Conservation (phyloP, 306 rosid species). For the Quercus berberidifolia region DNA sequence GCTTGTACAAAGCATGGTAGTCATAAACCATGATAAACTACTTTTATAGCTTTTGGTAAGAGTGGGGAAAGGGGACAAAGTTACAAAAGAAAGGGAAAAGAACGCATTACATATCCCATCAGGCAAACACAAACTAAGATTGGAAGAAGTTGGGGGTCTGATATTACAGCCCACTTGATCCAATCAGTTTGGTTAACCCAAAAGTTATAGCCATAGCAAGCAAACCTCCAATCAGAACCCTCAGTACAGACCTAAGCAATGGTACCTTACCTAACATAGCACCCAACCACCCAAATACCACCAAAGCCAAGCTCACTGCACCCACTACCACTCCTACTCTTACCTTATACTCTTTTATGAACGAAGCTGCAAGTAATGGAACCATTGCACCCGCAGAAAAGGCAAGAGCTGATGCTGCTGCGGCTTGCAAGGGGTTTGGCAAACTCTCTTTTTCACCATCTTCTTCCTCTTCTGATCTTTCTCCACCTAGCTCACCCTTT, state of each 20-base stretch:
- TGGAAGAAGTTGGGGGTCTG: too few species aligned
- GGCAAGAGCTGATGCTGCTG: slow-evolving; percentile 82
- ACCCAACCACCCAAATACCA: slow-evolving; percentile 73
- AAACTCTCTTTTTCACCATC: slow-evolving; percentile 39
- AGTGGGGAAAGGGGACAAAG: too few species aligned
- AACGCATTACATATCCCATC: too few species aligned
- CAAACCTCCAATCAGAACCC: slow-evolving; percentile 93
- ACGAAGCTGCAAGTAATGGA: slow-evolving; percentile 81
- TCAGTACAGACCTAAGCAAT: slow-evolving; percentile 30
- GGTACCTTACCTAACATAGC: slow-evolving; percentile 73
- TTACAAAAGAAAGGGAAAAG: too few species aligned
- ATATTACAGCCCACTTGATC: slow-evolving; percentile 56
- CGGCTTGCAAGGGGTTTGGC: slow-evolving; percentile 88
- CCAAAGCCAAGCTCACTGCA: slow-evolving; percentile 68
- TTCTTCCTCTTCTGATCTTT: not conserved
- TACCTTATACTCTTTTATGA: slow-evolving; percentile 56
- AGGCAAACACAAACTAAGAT: too few species aligned
- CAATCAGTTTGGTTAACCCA: slow-evolving; percentile 75
- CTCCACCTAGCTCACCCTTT: not conserved
- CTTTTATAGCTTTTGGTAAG: too few species aligned
- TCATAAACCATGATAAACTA: too few species aligned
- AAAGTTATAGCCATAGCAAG: slow-evolving; percentile 84
- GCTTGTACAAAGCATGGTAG: too few species aligned
- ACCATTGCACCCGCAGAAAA: slow-evolving; percentile 84
- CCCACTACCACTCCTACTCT: slow-evolving; percentile 58